Conservation (phyloP, 495 filamentous ascomycete species). For the Penicillium cataractarum region DNA sequence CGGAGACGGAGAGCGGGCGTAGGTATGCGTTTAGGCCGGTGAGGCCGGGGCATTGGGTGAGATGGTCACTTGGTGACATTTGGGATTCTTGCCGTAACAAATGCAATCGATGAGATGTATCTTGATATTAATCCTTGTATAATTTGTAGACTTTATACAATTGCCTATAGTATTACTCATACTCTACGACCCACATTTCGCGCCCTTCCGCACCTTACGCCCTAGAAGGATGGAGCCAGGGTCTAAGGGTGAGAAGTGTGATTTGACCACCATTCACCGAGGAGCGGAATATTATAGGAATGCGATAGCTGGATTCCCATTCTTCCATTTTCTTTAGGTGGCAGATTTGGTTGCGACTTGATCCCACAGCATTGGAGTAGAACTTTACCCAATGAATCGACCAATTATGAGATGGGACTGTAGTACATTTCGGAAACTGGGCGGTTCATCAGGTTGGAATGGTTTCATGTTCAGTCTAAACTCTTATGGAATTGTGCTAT, state of each 20-base stretch:
- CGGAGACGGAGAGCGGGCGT: constrained; percentile 18
- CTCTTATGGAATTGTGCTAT: too few species aligned
- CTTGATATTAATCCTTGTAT: not conserved
- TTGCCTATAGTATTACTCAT: constrained; percentile 5
- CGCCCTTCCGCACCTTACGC: constrained; percentile 5
- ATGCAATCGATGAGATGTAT: not conserved
- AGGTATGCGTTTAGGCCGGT: constrained; percentile 10
- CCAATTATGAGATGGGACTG: too few species aligned
- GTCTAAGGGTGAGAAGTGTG: not conserved
- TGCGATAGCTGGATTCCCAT: too few species aligned
- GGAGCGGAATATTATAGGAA: too few species aligned
- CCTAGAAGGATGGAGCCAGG: not conserved
- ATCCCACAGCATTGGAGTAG: too few species aligned
- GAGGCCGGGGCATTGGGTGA: constrained; percentile 3
- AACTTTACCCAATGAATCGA: too few species aligned
- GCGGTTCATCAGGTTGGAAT: too few species aligned
- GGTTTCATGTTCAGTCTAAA: too few species aligned
- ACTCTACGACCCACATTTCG: not conserved
- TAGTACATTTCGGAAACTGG: too few species aligned
- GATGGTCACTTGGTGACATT: not conserved
- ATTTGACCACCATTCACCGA: not conserved
- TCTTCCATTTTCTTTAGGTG: too few species aligned
- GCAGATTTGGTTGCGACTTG: too few species aligned
- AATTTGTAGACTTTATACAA: not conserved
- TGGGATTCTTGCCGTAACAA: not conserved